phyloP scores from a whole-genome alignment of 306 rosid genomes.

The Nissolia schottii region DNA sequence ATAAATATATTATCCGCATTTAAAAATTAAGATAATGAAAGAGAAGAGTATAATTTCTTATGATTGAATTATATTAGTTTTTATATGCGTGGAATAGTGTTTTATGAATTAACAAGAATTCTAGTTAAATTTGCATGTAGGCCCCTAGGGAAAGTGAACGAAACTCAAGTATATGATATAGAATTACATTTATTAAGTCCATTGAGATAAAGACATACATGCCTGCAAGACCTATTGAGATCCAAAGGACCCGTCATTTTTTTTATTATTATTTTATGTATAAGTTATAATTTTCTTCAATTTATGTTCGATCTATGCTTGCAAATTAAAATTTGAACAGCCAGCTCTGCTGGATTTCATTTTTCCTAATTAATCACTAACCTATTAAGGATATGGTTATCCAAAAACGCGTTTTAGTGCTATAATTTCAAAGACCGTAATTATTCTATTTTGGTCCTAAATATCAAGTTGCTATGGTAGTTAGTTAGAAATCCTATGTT shows the following conservation, averaged over 20 bases:
- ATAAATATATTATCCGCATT: neutral
- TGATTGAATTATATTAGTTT: neutral
- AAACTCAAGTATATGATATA: constrained; percentile 2
- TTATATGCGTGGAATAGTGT: neutral
- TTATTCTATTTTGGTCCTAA: neutral
- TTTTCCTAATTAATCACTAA: neutral
- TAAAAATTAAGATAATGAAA: neutral
- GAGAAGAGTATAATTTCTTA: neutral
- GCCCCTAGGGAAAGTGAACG: constrained; percentile 29
- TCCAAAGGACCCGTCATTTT: constrained; percentile 4
- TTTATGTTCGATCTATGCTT: neutral
- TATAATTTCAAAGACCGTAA: constrained; percentile 20
- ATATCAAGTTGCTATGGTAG: neutral
- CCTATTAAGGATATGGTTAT: neutral
- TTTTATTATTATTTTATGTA: too few relatives aligned
- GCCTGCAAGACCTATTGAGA: constrained; percentile 3
- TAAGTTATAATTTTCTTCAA: neutral
- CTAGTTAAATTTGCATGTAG: constrained; percentile 21
- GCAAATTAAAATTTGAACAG: neutral
- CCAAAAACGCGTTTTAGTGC: constrained; percentile 30
- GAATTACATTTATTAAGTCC: constrained; percentile 30
- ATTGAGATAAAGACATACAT: constrained; percentile 40
- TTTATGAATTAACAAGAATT: constrained; percentile 4
- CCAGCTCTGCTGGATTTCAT: neutral
- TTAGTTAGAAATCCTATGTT: neutral